Percentiles rank a stretch among this genome's conserved stretches.
Evolutionary conservation across 2,329 filamentous ascomycete species (phyloP).

Genomic region (Fusarium buxicola): DNA sequence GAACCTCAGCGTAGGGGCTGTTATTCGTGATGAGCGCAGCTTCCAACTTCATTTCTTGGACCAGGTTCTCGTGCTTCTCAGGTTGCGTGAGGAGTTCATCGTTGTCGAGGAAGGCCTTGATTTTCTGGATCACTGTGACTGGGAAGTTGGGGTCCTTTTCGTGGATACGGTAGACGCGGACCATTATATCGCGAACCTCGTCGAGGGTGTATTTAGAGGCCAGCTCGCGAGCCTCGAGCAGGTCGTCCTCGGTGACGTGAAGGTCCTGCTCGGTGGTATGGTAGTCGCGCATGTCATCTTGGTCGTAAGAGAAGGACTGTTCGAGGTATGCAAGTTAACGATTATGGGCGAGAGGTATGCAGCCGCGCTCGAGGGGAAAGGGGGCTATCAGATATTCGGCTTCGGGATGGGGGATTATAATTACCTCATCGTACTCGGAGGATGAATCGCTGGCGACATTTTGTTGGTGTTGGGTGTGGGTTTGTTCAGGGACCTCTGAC

Average conservation of each 20-base stretch:
- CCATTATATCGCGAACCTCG: slow-evolving; percentile 58
- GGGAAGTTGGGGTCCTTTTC: slow-evolving; percentile 59
- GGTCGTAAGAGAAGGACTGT: slow-evolving; percentile 54
- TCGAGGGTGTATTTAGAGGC: slow-evolving; percentile 57
- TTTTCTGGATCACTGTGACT: slow-evolving; percentile 53
- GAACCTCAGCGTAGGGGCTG: slow-evolving; percentile 68
- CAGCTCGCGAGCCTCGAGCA: slow-evolving; percentile 59
- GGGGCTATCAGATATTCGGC: background rate
- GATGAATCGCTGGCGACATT: slow-evolving; percentile 34
- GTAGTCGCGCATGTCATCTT: slow-evolving; percentile 51
- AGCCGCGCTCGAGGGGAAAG: background rate
- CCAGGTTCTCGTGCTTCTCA: slow-evolving; percentile 60
- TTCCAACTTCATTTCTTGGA: slow-evolving; percentile 67
- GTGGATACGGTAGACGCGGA: slow-evolving; percentile 55
- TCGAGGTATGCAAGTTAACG: slow-evolving; percentile 12
- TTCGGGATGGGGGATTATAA: background rate
- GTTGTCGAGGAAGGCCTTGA: slow-evolving; percentile 57
- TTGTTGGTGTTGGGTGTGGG: slow-evolving; percentile 32
- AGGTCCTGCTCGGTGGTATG: slow-evolving; percentile 53
- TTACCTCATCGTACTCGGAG: slow-evolving; percentile 46
- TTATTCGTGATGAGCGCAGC: slow-evolving; percentile 66
- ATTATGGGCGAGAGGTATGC: no score
- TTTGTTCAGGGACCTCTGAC: slow-evolving; percentile 34
- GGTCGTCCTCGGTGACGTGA: slow-evolving; percentile 60
- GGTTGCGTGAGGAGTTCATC: slow-evolving; percentile 58